Evolutionary conservation across 106 monocot species (phyloP).

Genomic region (Platanthera guangdongensis): DNA sequence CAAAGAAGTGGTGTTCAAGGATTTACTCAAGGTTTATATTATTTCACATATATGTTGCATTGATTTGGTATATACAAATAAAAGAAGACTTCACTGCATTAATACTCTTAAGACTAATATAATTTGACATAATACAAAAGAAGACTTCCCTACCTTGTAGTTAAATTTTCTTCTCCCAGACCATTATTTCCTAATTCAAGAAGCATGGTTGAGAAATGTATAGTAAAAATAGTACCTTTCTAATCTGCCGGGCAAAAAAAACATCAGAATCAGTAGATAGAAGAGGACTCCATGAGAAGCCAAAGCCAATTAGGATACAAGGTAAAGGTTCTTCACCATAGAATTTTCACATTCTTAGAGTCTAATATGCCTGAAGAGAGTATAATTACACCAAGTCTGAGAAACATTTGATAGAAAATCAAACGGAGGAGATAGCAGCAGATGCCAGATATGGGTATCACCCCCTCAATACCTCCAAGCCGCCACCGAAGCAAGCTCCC

Average conservation of each 20-base stretch:
- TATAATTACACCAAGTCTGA: slow-evolving; percentile 1
- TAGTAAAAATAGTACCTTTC: slow-evolving; percentile 1
- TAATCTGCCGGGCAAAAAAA: background rate
- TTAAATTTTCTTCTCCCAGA: background rate
- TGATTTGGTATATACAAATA: background rate
- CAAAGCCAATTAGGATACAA: slow-evolving; percentile 2
- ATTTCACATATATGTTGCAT: background rate
- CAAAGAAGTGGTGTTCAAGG: background rate
- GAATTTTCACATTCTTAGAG: slow-evolving; percentile 3
- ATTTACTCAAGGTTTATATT: background rate
- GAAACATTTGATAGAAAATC: background rate
- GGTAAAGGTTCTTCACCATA: background rate
- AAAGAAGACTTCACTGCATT: background rate
- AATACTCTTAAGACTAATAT: background rate
- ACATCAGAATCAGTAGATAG: background rate
- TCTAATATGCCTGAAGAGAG: background rate
- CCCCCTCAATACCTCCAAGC: slow-evolving; percentile 71
- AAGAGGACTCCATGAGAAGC: background rate
- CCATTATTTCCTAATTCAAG: background rate
- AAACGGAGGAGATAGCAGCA: background rate
- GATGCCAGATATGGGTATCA: background rate
- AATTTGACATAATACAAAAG: too few relatives aligned
- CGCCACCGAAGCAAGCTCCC: slow-evolving; percentile 71
- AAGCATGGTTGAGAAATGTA: background rate
- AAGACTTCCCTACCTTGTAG: background rate